Base-by-base conservation (phyloP, 2,329 filamentous ascomycete genomes). In the Stagonosporopsis chrysanthemi region DNA sequence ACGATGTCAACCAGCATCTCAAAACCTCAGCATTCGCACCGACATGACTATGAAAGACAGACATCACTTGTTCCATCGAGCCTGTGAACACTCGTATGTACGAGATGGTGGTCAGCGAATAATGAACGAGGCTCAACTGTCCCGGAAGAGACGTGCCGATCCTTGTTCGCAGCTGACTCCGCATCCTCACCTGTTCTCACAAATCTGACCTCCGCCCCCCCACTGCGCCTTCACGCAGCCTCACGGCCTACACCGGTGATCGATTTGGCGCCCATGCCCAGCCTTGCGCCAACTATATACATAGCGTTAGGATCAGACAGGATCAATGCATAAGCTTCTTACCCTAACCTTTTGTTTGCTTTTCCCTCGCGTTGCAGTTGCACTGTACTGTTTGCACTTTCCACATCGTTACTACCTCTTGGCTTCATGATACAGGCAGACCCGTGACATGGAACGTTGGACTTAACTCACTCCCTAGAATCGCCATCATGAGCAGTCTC, bases 121-220 rank as follows among this genome's bases (percentile, higher is more conserved):
- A 33, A 23, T 6, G 12, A 24, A 26, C 44, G 43, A 52, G 47
- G 33, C 54, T 52, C 42, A 52, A 57, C 19, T 39, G 31, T 47
- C 24, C 12, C 54, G 54, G 47, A 48, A 52, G 15, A 39, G 29
- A 9, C 38, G 29, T 47, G 48, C 43, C 54, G 48, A 56, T 35
- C 53, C 43, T 38, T 42, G 53, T 43, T 46, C 36, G 36, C 48
- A 48, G 47, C 54, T 57, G 48, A 57, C 54, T 47, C 42, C 28
- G 19, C 31, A 12, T 35, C 29, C 54, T 48, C 48, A 52, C 38
- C 44, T 57, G 39, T 31, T 9, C 43, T 28, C 29, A n/a, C 22
- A 19, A 45, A 39, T 39, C 39, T 56, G 53, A 56, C 52, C 41
- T 50, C 23, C 46, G 53, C 41, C 46, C 54, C 54, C 54, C 51